A percentile compares a stretch with the other conserved stretches of the same genome.
Evolutionary conservation across 2,329 filamentous ascomycete species (phyloP).

Genomic region (Arthrobotrys pseudoclavata): DNA sequence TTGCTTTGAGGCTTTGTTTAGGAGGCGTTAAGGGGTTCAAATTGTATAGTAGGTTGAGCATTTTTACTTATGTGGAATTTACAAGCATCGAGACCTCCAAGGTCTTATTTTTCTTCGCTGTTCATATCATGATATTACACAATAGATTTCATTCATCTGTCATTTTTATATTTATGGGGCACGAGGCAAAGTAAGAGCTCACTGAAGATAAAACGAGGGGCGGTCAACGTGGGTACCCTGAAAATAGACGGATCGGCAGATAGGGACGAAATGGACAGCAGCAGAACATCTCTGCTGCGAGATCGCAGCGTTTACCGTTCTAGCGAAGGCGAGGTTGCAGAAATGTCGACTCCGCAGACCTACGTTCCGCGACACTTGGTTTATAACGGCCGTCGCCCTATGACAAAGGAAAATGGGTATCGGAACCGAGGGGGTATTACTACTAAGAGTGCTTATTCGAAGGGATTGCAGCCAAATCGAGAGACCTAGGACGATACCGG

Average conservation of each 20-base stretch:
- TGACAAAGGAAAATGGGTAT: conserved; percentile 37
- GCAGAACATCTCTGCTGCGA: background rate
- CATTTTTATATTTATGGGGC: background rate
- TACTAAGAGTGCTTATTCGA: background rate
- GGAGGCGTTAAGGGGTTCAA: conserved; percentile 40
- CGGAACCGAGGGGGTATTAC: background rate
- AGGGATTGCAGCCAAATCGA: background rate
- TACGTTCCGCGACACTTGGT: conserved; percentile 10
- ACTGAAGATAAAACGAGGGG: background rate
- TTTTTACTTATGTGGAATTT: conserved; percentile 13
- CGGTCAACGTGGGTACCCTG: background rate
- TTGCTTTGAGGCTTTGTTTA: conserved; percentile 14
- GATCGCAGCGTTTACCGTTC: background rate
- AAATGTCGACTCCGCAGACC: conserved; percentile 30
- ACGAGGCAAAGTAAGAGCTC: background rate
- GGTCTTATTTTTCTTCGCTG: conserved; percentile 3
- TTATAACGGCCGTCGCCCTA: conserved; percentile 18
- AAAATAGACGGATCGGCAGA: conserved; percentile 6
- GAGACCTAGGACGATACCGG: background rate
- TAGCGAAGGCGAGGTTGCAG: background rate
- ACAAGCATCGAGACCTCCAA: background rate
- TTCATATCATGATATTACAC: conserved; percentile 1
- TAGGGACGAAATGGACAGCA: background rate
- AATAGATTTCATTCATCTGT: conserved; percentile 8
- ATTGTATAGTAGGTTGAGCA: conserved; percentile 46